Conservation (phyloP, 139 green algal species). For the Chlamydomonas urium region DNA sequence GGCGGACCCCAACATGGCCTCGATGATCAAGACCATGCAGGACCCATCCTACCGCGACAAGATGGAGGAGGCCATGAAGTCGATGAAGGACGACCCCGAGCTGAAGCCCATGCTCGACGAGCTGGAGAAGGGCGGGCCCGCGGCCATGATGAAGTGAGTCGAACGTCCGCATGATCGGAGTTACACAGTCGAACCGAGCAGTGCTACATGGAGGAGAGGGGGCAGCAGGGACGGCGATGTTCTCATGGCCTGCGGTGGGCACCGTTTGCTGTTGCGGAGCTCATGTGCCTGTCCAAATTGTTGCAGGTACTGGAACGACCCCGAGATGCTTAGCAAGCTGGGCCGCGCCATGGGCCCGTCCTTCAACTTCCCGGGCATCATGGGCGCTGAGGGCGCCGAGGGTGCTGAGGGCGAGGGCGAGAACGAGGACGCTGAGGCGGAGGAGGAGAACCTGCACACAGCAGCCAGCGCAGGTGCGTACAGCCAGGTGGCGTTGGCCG, state of each 20-base stretch:
- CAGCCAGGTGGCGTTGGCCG: background rate
- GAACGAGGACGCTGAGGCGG: constrained; percentile 55
- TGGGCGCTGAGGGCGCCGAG: constrained; percentile 21
- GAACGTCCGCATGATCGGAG: no score
- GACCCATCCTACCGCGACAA: constrained; percentile 57
- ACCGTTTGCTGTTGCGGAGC: background rate
- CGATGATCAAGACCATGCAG: constrained; percentile 71
- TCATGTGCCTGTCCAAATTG: background rate
- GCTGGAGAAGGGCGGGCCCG: constrained; percentile 85
- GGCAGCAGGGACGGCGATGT: background rate
- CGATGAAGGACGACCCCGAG: constrained; percentile 90
- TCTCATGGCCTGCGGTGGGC: background rate
- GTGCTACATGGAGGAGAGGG: background rate
- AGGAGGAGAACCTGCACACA: constrained; percentile 46
- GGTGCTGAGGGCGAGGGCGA: constrained; percentile 45
- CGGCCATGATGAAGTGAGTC: constrained; percentile 97
- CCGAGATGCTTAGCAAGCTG: constrained; percentile 89
- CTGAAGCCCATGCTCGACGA: constrained; percentile 88
- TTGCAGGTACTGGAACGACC: constrained; percentile 90
- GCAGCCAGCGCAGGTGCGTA: constrained; percentile 60
- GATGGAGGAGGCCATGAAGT: constrained; percentile 61
- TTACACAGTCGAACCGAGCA: background rate
- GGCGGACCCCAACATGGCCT: constrained; percentile 65
- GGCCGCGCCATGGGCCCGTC: constrained; percentile 70
- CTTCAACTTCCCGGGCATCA: constrained; percentile 34